Percentiles rank a stretch among this genome's conserved stretches.
Evolutionary conservation across 495 filamentous ascomycete genomes (phyloP).

Genomic region (Staphylotrichum tortipilum): DNA sequence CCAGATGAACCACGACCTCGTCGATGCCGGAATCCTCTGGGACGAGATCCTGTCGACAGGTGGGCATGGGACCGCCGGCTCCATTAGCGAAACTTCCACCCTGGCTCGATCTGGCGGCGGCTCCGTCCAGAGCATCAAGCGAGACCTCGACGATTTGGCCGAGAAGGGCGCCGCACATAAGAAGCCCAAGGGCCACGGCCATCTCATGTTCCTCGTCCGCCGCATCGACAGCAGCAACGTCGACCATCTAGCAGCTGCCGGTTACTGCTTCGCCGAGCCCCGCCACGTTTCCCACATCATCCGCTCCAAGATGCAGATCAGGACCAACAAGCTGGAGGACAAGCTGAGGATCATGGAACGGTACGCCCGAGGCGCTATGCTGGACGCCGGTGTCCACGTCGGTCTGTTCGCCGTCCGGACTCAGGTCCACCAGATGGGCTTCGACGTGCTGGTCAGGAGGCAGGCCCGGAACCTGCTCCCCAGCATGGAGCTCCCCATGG

Average conservation of each 20-base stretch:
- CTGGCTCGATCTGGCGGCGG: background rate
- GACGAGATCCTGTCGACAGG: conserved; percentile 68
- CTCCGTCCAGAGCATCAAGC: background rate
- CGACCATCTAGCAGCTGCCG: conserved; percentile 55
- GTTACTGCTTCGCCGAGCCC: conserved; percentile 66
- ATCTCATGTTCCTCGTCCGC: conserved; percentile 74
- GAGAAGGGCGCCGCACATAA: conserved; percentile 26
- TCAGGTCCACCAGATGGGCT: conserved; percentile 51
- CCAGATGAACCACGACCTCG: conserved; percentile 51
- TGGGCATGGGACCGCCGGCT: conserved; percentile 1
- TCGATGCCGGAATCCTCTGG: conserved; percentile 64
- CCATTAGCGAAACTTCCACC: conserved; percentile 2
- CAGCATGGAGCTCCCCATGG: conserved; percentile 48
- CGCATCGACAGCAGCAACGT: conserved; percentile 46
- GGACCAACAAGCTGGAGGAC: conserved; percentile 40
- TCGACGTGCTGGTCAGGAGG: conserved; percentile 65
- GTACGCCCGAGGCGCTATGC: conserved; percentile 45
- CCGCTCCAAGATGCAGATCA: conserved; percentile 62
- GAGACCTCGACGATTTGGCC: conserved; percentile 10
- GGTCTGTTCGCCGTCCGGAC: conserved; percentile 68
- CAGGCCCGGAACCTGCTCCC: conserved; percentile 60
- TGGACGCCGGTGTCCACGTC: conserved; percentile 63
- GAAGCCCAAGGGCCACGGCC: conserved; percentile 49
- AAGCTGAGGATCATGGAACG: conserved; percentile 54
- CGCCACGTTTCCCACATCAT: conserved; percentile 61